A percentile compares a stretch with the other conserved stretches of the same genome.
Conservation (phyloP, 2,329 filamentous ascomycete genomes). For the Hymenoscyphus fructigenus region DNA sequence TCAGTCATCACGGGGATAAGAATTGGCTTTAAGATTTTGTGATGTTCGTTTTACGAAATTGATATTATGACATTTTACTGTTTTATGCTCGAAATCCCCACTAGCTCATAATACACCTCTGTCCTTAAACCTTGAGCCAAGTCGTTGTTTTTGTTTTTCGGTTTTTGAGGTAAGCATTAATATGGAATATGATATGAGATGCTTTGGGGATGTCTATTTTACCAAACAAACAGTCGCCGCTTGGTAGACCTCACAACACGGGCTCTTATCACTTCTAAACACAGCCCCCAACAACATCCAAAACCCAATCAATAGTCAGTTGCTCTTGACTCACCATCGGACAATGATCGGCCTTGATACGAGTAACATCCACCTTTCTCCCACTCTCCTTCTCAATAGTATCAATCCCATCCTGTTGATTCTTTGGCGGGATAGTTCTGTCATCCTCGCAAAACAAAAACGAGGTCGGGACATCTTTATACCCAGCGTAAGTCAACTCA, state of each 20-base stretch:
- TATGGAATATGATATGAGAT: too few species aligned
- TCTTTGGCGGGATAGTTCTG: slow-evolving; percentile 31
- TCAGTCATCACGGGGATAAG: slow-evolving; percentile 24
- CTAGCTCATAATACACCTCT: too few species aligned
- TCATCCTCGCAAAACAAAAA: slow-evolving; percentile 43
- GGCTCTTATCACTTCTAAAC: too few species aligned
- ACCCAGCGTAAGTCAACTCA: slow-evolving; percentile 41
- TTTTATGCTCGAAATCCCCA: too few species aligned
- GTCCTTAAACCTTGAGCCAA: too few species aligned
- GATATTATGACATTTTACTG: too few species aligned
- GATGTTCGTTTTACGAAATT: too few species aligned
- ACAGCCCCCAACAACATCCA: slow-evolving; percentile 12
- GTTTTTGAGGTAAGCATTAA: too few species aligned
- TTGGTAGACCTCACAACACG: too few species aligned
- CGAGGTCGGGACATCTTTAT: slow-evolving; percentile 42
- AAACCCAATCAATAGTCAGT: slow-evolving; percentile 33
- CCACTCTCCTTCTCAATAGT: slow-evolving; percentile 39
- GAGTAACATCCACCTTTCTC: slow-evolving; percentile 41
- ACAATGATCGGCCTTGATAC: slow-evolving; percentile 39
- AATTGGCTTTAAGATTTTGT: slow-evolving; percentile 18
- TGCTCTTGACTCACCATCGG: slow-evolving; percentile 33
- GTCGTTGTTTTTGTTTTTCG: too few species aligned
- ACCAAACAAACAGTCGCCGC: too few species aligned
- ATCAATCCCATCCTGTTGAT: slow-evolving; percentile 38
- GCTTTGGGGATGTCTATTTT: too few species aligned